These are phyloP conservation scores for Debaryomyces maramus DNA, from an alignment of 805 yeast genomes.

Conservation along the genomic window DNA sequence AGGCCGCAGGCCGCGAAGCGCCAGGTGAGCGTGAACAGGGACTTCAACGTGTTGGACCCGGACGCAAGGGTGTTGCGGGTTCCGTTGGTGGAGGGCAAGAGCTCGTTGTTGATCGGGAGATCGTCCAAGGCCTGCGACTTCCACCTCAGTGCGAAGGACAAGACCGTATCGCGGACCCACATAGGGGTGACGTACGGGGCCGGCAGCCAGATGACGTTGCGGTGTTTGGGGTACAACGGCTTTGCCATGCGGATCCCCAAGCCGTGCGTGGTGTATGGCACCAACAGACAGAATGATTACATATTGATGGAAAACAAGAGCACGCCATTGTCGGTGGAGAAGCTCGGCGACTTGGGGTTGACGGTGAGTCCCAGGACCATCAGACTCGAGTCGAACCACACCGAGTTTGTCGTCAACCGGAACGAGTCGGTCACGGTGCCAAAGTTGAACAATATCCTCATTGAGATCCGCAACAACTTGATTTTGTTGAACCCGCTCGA, in stretches of 20 bases:
- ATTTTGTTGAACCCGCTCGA: conserved; percentile 50
- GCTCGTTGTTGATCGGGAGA: conserved; percentile 57
- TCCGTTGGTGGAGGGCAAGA: conserved; percentile 40
- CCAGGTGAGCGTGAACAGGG: conserved; percentile 25
- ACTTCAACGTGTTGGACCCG: conserved; percentile 38
- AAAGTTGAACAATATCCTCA: conserved; percentile 54
- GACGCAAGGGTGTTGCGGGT: conserved; percentile 32
- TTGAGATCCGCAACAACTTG: conserved; percentile 74
- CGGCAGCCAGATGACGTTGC: conserved; percentile 46
- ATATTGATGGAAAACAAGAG: conserved; percentile 23
- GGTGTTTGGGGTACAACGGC: conserved; percentile 85
- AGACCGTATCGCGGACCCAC: conserved; percentile 68
- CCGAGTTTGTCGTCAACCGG: conserved; percentile 57
- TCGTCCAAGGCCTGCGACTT: conserved; percentile 61
- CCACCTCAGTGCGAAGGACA: conserved; percentile 47
- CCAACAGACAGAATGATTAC: conserved; percentile 21
- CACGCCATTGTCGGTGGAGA: conserved; percentile 18
- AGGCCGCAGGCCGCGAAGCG: neutral
- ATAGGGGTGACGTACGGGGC: conserved; percentile 46
- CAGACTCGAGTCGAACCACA: conserved; percentile 40
- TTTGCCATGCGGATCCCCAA: conserved; percentile 64
- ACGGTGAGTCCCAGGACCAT: conserved; percentile 33
- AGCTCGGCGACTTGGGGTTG: conserved; percentile 9
- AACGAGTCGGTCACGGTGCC: conserved; percentile 70
- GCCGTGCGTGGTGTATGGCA: conserved; percentile 32